Evolutionary conservation across 768 basidiomycete genomes (phyloP).

Genomic region (Russula vinacea): DNA sequence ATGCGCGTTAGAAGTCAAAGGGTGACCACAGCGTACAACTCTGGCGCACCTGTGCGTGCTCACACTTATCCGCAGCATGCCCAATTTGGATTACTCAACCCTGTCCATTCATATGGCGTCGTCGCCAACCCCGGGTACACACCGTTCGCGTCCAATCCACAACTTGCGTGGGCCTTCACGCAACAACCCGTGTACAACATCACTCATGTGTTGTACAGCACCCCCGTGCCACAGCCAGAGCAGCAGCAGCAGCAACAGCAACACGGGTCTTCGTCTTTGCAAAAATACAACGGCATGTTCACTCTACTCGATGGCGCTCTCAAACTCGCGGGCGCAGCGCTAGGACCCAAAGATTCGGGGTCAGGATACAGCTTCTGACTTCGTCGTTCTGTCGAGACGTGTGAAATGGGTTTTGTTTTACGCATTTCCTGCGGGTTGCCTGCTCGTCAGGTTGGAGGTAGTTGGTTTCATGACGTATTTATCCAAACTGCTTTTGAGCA

Average conservation of each 20-base stretch:
- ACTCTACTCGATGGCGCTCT: conserved; percentile 14
- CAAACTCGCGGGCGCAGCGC: conserved; percentile 5
- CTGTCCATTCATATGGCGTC: neutral
- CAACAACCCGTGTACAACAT: conserved; percentile 3
- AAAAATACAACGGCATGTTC: neutral
- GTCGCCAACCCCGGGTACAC: neutral
- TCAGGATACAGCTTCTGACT: neutral
- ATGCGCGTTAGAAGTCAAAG: neutral
- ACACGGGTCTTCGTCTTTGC: neutral
- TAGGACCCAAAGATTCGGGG: too few relatives aligned
- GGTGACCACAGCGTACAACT: conserved; percentile 4
- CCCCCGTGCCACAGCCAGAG: neutral
- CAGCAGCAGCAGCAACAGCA: too few relatives aligned
- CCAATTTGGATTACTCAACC: neutral
- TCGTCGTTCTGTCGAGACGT: too few relatives aligned
- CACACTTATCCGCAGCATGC: neutral
- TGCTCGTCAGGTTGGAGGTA: too few relatives aligned
- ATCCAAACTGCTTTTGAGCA: too few relatives aligned
- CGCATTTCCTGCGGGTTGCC: too few relatives aligned
- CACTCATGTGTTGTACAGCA: conserved; percentile 4
- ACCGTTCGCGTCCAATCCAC: neutral
- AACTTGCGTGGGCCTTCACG: neutral
- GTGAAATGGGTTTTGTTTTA: too few relatives aligned
- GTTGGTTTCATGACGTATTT: too few relatives aligned
- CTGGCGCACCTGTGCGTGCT: neutral